Conservation (phyloP, 129 eudicot genomes). For the Pulicaria dysenterica region DNA sequence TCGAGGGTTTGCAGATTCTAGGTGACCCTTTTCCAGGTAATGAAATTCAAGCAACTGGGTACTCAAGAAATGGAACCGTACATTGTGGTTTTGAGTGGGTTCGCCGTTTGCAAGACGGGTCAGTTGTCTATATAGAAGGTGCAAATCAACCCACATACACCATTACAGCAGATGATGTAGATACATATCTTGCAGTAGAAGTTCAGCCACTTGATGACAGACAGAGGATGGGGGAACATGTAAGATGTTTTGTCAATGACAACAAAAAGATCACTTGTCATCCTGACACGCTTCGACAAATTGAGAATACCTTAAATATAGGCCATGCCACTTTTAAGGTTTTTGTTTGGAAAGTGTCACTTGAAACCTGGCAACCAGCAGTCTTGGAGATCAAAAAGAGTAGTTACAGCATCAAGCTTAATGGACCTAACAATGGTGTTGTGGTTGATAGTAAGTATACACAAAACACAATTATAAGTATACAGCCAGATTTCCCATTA, state of each 20-base stretch:
- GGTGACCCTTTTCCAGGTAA: constrained; percentile 60
- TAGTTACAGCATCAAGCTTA: constrained; percentile 30
- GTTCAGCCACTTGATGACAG: constrained; percentile 53
- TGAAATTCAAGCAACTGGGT: constrained; percentile 53
- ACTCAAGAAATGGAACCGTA: constrained; percentile 47
- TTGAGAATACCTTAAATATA: constrained; percentile 13
- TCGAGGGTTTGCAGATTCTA: constrained; percentile 48
- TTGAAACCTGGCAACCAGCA: constrained; percentile 37
- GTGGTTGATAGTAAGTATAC: constrained; percentile 33
- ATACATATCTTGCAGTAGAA: constrained; percentile 48
- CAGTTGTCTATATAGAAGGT: constrained; percentile 48
- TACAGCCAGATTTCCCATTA: constrained; percentile 28
- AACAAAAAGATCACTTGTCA: constrained; percentile 49
- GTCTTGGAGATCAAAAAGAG: constrained; percentile 33
- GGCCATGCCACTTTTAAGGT: constrained; percentile 30
- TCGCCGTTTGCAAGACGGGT: constrained; percentile 54
- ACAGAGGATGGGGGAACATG: constrained; percentile 44
- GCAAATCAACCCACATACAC: constrained; percentile 45
- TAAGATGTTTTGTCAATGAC: constrained; percentile 41
- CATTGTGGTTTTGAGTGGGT: constrained; percentile 59
- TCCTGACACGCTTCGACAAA: constrained; percentile 38
- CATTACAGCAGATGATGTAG: constrained; percentile 51
- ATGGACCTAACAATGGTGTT: constrained; percentile 26
- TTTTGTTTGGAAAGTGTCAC: constrained; percentile 20
- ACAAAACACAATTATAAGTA: constrained; percentile 21